These are phyloP conservation scores for Candida krabiensis DNA, from an alignment of 805 yeast genomes.

Conservation along the genomic window DNA sequence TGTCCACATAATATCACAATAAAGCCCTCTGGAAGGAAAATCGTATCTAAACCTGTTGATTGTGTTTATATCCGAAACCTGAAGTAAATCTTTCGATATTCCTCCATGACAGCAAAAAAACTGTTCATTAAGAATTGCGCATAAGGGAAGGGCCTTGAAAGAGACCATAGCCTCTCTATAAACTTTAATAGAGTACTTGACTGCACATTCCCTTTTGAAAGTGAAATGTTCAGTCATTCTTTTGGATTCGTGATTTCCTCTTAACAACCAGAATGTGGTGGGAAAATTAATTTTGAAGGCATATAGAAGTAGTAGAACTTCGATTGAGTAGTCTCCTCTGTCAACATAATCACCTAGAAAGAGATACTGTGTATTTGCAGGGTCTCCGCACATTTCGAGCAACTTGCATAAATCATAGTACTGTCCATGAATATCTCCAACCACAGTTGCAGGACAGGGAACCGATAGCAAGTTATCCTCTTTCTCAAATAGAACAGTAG, in stretches of 20 bases:
- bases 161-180: slow-evolving; percentile 75
- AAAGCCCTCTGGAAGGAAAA: slow-evolving; percentile 88
- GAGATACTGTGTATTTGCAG: slow-evolving; percentile 68
- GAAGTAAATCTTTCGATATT: slow-evolving; percentile 75
- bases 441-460: slow-evolving; percentile 90
- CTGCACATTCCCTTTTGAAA: slow-evolving; percentile 85
- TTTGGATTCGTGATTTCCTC: slow-evolving; percentile 95
- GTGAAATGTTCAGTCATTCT: slow-evolving; percentile 94
- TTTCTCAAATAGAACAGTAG: slow-evolving; percentile 56
- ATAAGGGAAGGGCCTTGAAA: slow-evolving; percentile 85
- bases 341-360: slow-evolving; percentile 96
- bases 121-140: slow-evolving; percentile 89
- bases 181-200: slow-evolving; percentile 66
- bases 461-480: slow-evolving; percentile 82
- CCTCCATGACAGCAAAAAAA: slow-evolving; percentile 97
- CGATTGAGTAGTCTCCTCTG: slow-evolving; percentile 90
- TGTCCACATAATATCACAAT: slow-evolving; percentile 95
- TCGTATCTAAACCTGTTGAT: slow-evolving; percentile 76
- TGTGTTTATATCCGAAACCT: slow-evolving; percentile 64
- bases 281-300: slow-evolving; percentile 79
- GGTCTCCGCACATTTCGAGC: slow-evolving; percentile 92
- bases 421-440: slow-evolving; percentile 98
- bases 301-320: slow-evolving; percentile 74
- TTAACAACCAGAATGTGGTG: slow-evolving; percentile 68
- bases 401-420: slow-evolving; percentile 85